Evolutionary conservation across 768 basidiomycete genomes (phyloP), one percentile per base, ranked within the genome.

Genomic region (Heimioporus sp.): DNA sequence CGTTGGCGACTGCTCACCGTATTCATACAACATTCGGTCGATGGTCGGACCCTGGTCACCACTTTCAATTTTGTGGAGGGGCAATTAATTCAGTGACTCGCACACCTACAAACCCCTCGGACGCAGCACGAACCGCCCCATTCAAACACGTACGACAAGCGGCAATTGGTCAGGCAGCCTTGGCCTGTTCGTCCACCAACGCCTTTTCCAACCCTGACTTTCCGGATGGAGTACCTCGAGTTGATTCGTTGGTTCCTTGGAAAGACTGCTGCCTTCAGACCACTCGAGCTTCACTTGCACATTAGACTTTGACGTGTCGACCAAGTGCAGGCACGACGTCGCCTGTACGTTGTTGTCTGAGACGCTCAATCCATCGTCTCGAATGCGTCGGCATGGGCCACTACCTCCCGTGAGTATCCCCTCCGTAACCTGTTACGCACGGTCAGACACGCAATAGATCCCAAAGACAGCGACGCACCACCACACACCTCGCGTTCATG

Each of bases 391-490:
- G 24, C 24, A 28, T 28, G 5, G 1, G 88, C 75, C 31, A 94
- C 72, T n/a, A 94, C 80, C 63, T 92, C 92, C 45, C 83, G 78
- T 5, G 85, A 79, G 59, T 93, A 93, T 49, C 85, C 81, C 87
- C 63, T 94, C 90, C 6, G 90, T 89, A 57, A 83, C 78, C 80
- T 85, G 24, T 28, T 7, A 28, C 24, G 48, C 32, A 30, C 24
- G 3, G 4, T 64, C 2, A 49, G 44, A 34, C 30, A 19, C 43
- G 10, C 13, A 0, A 15, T n/a, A 16, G 16, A 5, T 16, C 24
- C 40, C 37, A 20, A 21, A 9, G 12, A 17, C 24, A 21, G 42
- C 10, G 53, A 19, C 72, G 20, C 59, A 86, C 89, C 74, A 83
- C 81, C 13, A 83, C 84, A 21, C 89, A 87, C 73, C 42, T 87